These are phyloP conservation scores for Paramarasmius palmivorus DNA, from an alignment of 1,284 basidiomycete species.

Conservation along the genomic window DNA sequence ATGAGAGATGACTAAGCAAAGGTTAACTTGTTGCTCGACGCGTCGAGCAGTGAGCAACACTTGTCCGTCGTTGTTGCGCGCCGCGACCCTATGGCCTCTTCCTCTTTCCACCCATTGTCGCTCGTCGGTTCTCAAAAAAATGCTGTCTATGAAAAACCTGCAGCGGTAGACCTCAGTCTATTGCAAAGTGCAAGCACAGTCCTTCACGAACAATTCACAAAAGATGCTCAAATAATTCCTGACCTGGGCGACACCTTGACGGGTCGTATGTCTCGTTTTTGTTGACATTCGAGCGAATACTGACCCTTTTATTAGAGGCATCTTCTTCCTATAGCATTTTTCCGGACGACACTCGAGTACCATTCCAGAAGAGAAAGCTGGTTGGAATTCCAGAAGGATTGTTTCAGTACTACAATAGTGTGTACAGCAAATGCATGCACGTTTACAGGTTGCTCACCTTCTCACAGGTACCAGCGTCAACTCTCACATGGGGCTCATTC, in stretches of 20 bases:
- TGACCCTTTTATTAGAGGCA: conserved; percentile 46
- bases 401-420: conserved; percentile 82
- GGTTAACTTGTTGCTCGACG: background rate
- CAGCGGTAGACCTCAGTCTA: conserved; percentile 57
- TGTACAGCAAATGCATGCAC: conserved; percentile 23
- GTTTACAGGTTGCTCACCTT: conserved; percentile 17
- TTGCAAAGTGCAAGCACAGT: conserved; percentile 66
- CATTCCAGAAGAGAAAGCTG: conserved; percentile 78
- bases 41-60: background rate
- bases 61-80: background rate
- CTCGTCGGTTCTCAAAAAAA: conserved; percentile 1
- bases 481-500: conserved; percentile 87
- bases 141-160: conserved; percentile 24
- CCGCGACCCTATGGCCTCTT: conserved; percentile 13
- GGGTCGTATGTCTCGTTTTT: conserved; percentile 42
- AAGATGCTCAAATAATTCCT: conserved; percentile 72
- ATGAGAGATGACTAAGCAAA: background rate
- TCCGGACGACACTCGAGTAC: conserved; percentile 76
- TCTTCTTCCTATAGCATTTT: conserved; percentile 77
- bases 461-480: conserved; percentile 55
- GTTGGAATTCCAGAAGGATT: conserved; percentile 81
- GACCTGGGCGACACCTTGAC: conserved; percentile 68
- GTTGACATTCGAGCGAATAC: background rate
- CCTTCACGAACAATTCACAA: conserved; percentile 64
- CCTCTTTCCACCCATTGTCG: conserved; percentile 2